A percentile compares a stretch with the other conserved stretches of the same genome.
phyloP scores from a whole-genome alignment of 768 basidiomycete species.

The Pholiota conissans region DNA sequence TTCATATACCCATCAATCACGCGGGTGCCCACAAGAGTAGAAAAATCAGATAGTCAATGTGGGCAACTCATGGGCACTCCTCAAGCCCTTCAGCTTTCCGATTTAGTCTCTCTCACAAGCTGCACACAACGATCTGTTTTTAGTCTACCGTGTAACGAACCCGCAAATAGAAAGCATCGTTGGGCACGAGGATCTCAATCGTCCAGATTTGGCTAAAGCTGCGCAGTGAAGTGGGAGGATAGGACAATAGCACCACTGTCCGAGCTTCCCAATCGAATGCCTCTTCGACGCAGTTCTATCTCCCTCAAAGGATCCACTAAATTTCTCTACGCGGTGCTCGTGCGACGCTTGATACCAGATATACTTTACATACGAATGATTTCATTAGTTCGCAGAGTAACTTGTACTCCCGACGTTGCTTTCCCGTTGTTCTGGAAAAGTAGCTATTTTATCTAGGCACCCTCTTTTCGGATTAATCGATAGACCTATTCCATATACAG shows the following conservation, averaged over 20 bases:
- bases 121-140: no score
- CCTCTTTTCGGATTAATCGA: not conserved
- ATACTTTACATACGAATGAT: not conserved
- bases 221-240: not conserved
- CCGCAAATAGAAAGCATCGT: not conserved
- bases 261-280: not conserved
- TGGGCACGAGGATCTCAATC: not conserved
- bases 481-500: no score
- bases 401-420: not conserved
- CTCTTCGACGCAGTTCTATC: not conserved
- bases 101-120: no score
- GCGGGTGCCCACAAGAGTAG: not conserved
- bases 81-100: no score
- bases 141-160: not conserved
- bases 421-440: not conserved
- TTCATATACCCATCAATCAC: not conserved
- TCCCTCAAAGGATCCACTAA: not conserved
- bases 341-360: no score
- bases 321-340: not conserved
- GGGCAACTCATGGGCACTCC: no score
- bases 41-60: not conserved
- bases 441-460: not conserved
- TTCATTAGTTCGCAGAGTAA: not conserved
- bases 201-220: not conserved
- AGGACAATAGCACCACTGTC: not conserved